phyloP scores from a whole-genome alignment of 2,329 filamentous ascomycete species.

The Orbilia brochopaga region DNA sequence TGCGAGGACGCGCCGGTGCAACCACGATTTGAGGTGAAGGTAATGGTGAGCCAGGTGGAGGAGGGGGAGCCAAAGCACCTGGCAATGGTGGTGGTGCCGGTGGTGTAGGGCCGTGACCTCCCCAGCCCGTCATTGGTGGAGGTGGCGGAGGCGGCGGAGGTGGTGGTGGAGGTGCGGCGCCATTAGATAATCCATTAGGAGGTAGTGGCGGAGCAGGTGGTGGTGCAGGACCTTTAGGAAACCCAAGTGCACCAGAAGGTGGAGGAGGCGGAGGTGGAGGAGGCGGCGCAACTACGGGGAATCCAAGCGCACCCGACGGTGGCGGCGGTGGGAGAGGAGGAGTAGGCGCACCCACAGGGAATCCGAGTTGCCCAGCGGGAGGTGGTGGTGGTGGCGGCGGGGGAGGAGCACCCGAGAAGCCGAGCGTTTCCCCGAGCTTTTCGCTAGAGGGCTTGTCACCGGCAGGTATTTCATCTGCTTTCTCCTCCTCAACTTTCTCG shows the following conservation, averaged over 20 bases:
- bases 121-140: slow-evolving; percentile 52
- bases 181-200: slow-evolving; percentile 56
- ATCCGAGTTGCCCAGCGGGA: slow-evolving; percentile 16
- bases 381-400: slow-evolving; percentile 53
- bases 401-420: too few relatives aligned
- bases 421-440: too few relatives aligned
- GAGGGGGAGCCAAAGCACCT: slow-evolving; percentile 62
- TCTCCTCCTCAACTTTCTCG: slow-evolving; percentile 20
- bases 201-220: slow-evolving; percentile 58
- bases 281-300: slow-evolving; percentile 45
- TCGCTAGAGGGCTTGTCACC: slow-evolving; percentile 17
- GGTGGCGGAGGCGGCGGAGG: slow-evolving; percentile 60
- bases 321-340: slow-evolving; percentile 57
- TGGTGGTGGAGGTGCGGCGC: slow-evolving; percentile 57
- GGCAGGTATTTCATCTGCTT: slow-evolving; percentile 11
- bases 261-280: slow-evolving; percentile 57
- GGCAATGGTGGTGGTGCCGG: slow-evolving; percentile 61
- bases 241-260: slow-evolving; percentile 55
- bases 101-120: slow-evolving; percentile 58
- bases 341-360: slow-evolving; percentile 55
- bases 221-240: slow-evolving; percentile 57
- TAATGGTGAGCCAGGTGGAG: slow-evolving; percentile 65
- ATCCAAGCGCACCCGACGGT: slow-evolving; percentile 58
- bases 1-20: slow-evolving; percentile 69
- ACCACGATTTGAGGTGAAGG: slow-evolving; percentile 37